Percentiles rank a stretch among this genome's conserved stretches.
Conservation (phyloP, 1,139 yeast genomes). For the Yamadazyma friedrichii region DNA sequence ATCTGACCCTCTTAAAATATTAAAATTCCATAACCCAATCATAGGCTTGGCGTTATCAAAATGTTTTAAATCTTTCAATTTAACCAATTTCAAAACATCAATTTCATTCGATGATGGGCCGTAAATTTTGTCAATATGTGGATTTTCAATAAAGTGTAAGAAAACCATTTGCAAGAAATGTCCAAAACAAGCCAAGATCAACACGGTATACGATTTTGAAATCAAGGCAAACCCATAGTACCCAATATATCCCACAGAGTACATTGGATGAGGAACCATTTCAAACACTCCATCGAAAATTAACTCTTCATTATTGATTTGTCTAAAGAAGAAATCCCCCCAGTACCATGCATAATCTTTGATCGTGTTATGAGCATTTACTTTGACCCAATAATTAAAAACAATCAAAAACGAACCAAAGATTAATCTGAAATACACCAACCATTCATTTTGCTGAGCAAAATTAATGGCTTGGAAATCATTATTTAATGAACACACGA, state of each 20-base stretch:
- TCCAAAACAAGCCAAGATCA: constrained; percentile 70
- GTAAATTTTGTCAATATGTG: constrained; percentile 84
- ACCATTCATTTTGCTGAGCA: constrained; percentile 31
- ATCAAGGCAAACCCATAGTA: constrained; percentile 83
- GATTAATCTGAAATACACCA: constrained; percentile 35
- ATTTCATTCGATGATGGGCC: constrained; percentile 44
- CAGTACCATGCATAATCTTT: constrained; percentile 95
- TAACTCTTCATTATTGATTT: constrained; percentile 69
- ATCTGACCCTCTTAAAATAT: constrained; percentile 65
- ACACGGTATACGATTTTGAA: constrained; percentile 71
- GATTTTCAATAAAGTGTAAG: constrained; percentile 76
- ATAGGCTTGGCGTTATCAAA: constrained; percentile 59
- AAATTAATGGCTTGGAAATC: constrained; percentile 39
- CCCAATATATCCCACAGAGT: constrained; percentile 86
- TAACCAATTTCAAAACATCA: constrained; percentile 34
- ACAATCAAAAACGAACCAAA: constrained; percentile 53
- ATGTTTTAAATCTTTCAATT: constrained; percentile 43
- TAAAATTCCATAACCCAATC: constrained; percentile 64
- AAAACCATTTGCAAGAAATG: constrained; percentile 80
- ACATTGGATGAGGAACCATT: constrained; percentile 93
- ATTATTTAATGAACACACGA: constrained; percentile 50
- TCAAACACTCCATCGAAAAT: constrained; percentile 91
- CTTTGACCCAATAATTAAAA: constrained; percentile 83
- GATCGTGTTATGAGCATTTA: constrained; percentile 86
- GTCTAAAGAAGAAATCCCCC: constrained; percentile 90